Evolutionary conservation across 139 green algal species (phyloP), one percentile per base, ranked within the genome.

Genomic region (Chlorella ohadii): DNA sequence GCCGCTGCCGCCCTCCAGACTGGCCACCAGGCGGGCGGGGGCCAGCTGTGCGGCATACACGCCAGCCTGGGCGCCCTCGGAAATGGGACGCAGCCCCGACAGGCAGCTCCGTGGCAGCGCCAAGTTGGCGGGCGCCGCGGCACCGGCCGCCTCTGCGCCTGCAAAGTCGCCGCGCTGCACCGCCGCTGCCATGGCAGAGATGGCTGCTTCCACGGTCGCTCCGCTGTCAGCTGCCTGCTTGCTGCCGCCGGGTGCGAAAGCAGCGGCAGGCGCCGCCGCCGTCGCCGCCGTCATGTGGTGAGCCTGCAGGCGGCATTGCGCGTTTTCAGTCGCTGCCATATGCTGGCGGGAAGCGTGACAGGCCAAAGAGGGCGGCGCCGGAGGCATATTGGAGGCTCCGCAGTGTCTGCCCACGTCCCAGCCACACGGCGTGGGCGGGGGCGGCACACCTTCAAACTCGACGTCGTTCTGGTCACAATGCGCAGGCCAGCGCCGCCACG

Each of bases 121-220:
- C 27, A 92, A 79, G 4, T 90, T 80, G 0, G 86, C 7, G 0
- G 36, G n/a, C 5, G 83, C 81, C 22, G 51, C 67, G 7, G 65
- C 31, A 36, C 75, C 79, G 25, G 87, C 65, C 22, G n/a, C n/a
- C 51, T 86, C 67, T 33, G 90, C 90, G 34, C 78, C 56, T 20
- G 57, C 19, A 79, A 93, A 93, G n/a, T 85, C 79, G 44, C 89
- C 89, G 11, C 27, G 27, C 56, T 85, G 78, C 9, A 93, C 85
- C 3, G 79, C 68, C 1, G 11, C 55, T 1, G 39, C 78, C 87
- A 93, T 93, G 23, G 78, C 63, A 1, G 72, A 63, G 19, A 93
- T 78, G 36, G 67, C 56, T 23, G 73, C 63, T 15, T 61, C 74
- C 64, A 84, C 82, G 28, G 15, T 51, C 13, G 36, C 20, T 28